These are phyloP conservation scores for Phytophthora litchii DNA, from an alignment of 352 stramenopile species.

Conservation along the genomic window DNA sequence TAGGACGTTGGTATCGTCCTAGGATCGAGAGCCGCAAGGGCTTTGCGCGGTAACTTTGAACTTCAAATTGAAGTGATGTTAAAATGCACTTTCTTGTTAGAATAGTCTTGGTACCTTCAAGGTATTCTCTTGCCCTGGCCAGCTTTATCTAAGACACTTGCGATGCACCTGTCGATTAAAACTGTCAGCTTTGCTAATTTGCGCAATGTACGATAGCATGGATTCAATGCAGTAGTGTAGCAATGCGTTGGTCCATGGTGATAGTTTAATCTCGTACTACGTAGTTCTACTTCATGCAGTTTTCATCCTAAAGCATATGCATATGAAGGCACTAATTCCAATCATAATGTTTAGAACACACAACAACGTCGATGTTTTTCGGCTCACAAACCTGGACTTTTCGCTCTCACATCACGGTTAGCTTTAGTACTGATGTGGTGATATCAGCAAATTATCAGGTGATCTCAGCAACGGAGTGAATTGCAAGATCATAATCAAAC, in stretches of 20 bases:
- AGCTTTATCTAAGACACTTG: neutral
- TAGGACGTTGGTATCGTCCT: too few species aligned
- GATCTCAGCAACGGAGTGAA: neutral
- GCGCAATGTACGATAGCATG: too few species aligned
- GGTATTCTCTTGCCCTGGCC: neutral
- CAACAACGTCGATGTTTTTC: neutral
- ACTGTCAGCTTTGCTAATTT: neutral
- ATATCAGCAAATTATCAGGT: neutral
- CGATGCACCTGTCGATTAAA: neutral
- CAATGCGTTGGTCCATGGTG: too few species aligned
- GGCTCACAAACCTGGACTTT: neutral
- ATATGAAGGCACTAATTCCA: neutral
- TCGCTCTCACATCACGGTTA: too few species aligned
- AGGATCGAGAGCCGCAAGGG: neutral
- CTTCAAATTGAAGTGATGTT: conserved; percentile 16
- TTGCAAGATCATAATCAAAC: too few species aligned
- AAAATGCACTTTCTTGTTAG: conserved; percentile 1
- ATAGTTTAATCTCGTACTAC: too few species aligned
- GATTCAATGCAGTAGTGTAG: too few species aligned
- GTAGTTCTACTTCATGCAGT: too few species aligned
- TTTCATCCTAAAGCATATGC: too few species aligned
- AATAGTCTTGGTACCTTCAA: neutral
- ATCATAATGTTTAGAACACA: neutral
- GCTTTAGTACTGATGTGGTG: neutral
- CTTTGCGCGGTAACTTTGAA: conserved; percentile 9